phyloP scores from a whole-genome alignment of 495 filamentous ascomycete genomes.

The Amniculicola lignicola region DNA sequence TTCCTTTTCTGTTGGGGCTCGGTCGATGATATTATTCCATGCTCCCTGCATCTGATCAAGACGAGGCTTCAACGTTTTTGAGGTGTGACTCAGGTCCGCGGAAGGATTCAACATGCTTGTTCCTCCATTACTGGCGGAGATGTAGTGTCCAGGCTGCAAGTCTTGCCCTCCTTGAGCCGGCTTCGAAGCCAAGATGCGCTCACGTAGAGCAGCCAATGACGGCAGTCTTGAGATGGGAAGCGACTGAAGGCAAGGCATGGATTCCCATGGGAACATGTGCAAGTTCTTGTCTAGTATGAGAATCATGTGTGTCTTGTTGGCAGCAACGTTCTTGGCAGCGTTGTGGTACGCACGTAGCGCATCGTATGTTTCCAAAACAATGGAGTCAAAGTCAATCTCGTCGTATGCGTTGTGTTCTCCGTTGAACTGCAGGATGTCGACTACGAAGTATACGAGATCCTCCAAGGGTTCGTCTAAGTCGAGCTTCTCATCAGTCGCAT shows the following conservation, averaged over 20 bases:
- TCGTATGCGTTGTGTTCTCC: constrained; percentile 96
- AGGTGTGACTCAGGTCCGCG: constrained; percentile 75
- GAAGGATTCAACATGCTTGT: constrained; percentile 86
- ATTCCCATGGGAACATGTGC: constrained; percentile 94
- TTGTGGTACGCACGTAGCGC: constrained; percentile 76
- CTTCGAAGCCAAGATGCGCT: constrained; percentile 54
- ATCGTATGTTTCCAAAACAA: constrained; percentile 73
- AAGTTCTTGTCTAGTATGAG: constrained; percentile 89
- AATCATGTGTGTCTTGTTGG: constrained; percentile 64
- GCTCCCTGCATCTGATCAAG: constrained; percentile 49
- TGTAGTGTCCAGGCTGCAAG: constrained; percentile 48
- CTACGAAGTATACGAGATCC: constrained; percentile 91
- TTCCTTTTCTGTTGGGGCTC: constrained; percentile 71
- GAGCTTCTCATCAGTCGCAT: constrained; percentile 58
- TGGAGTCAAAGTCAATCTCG: constrained; percentile 85
- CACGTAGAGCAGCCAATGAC: constrained; percentile 73
- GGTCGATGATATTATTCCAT: constrained; percentile 66
- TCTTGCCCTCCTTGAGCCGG: constrained; percentile 38
- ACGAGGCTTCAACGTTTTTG: constrained; percentile 63
- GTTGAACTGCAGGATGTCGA: constrained; percentile 95
- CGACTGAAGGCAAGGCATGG: constrained; percentile 77
- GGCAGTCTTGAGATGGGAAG: constrained; percentile 79
- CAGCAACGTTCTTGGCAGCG: constrained; percentile 38
- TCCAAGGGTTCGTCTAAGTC: constrained; percentile 82
- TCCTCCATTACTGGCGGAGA: constrained; percentile 64